A percentile compares a stretch with the other conserved stretches of the same genome.
These are phyloP conservation scores for Vitis vinifera DNA, from an alignment of 164 flowering plant genomes.

Conservation along the genomic window DNA sequence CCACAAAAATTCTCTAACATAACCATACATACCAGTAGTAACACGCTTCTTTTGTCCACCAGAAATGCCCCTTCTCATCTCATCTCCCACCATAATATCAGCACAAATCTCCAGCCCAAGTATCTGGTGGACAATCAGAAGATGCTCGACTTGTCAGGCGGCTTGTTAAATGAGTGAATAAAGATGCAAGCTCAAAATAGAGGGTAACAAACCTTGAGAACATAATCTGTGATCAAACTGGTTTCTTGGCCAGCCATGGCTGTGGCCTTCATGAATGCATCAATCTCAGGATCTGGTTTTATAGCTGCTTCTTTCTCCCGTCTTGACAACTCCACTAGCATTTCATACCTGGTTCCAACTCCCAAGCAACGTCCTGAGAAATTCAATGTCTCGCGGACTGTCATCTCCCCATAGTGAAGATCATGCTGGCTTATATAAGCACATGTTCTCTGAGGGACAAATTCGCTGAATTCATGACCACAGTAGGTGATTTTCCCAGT, in stretches of 20 bases:
- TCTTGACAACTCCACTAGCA: conserved; percentile 49
- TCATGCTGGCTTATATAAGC: conserved; percentile 61
- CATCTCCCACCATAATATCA: conserved; percentile 57
- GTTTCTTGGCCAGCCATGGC: conserved; percentile 56
- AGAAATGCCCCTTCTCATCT: conserved; percentile 65
- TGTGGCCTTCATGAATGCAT: conserved; percentile 69
- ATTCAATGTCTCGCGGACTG: conserved; percentile 60
- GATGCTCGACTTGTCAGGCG: not conserved
- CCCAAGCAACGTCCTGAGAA: conserved; percentile 70
- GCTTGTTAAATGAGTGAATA: not conserved
- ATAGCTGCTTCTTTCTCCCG: conserved; percentile 56
- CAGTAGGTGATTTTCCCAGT: conserved; percentile 52
- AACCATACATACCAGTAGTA: conserved; percentile 26
- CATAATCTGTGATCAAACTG: conserved; percentile 53
- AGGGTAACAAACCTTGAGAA: conserved; percentile 48
- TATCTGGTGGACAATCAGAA: conserved; percentile 26
- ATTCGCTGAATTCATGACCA: conserved; percentile 48
- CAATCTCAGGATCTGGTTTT: conserved; percentile 66
- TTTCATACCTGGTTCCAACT: conserved; percentile 60
- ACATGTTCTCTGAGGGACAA: conserved; percentile 55
- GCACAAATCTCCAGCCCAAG: conserved; percentile 65
- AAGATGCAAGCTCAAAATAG: not conserved
- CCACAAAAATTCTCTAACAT: too few relatives aligned
- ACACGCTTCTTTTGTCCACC: conserved; percentile 73
- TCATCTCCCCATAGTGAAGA: conserved; percentile 61